phyloP scores from a whole-genome alignment of 2,329 filamentous ascomycete species.

The Penicillium sp. region DNA sequence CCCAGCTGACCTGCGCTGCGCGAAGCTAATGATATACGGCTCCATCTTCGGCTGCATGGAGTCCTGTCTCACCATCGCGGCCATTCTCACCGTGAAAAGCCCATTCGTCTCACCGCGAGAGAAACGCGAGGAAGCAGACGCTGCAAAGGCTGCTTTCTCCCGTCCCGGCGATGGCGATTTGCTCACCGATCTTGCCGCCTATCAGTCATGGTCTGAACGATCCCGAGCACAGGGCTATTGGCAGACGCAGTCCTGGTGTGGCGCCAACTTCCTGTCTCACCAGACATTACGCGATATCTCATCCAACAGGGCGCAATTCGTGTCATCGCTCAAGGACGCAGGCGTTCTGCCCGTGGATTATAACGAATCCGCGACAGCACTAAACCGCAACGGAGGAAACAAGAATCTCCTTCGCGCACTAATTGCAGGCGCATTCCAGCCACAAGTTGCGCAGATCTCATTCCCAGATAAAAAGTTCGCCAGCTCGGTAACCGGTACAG shows the following conservation, averaged over 20 bases:
- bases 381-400: constrained; percentile 45
- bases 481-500: constrained; percentile 81
- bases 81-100: constrained; percentile 86
- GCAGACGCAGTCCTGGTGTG: constrained; percentile 72
- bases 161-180: constrained; percentile 78
- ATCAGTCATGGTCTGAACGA: constrained; percentile 79
- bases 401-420: constrained; percentile 68
- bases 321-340: constrained; percentile 82
- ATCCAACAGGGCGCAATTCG: constrained; percentile 83
- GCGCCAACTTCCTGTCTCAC: constrained; percentile 80
- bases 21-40: constrained; percentile 94
- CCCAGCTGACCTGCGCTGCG: constrained; percentile 88
- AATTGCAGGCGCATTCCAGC: constrained; percentile 75
- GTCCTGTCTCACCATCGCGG: constrained; percentile 84
- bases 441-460: constrained; percentile 89
- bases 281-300: constrained; percentile 87
- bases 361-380: constrained; percentile 33
- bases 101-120: constrained; percentile 86
- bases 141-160: constrained; percentile 75
- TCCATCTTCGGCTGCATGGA: constrained; percentile 92
- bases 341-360: constrained; percentile 72
- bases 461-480: constrained; percentile 97
- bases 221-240: constrained; percentile 55
- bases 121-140: constrained; percentile 80
- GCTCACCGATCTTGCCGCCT: constrained; percentile 83